Evolutionary conservation across 345 rosid genomes (phyloP).

Genomic region (Hibiscus trionum): DNA sequence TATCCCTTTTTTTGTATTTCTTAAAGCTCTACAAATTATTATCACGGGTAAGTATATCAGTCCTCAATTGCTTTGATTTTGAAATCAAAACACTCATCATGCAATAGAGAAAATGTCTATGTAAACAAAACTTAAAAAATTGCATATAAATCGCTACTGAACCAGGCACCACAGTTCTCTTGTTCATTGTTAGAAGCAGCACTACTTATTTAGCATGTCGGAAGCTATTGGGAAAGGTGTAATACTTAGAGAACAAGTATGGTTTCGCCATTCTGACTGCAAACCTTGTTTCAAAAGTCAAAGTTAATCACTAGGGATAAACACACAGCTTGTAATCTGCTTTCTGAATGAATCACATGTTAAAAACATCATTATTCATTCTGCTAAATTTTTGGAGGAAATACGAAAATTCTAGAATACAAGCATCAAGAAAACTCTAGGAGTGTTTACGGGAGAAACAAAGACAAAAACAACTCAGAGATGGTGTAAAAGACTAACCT

Average conservation of each 20-base stretch:
- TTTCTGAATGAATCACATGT: neutral
- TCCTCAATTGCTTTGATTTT: neutral
- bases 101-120: neutral
- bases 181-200: neutral
- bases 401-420: neutral
- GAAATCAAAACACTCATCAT: neutral
- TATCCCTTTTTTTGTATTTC: too few species aligned
- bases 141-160: neutral
- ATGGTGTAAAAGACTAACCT: conserved; percentile 31
- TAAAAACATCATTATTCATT: neutral
- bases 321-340: neutral
- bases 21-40: neutral
- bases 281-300: neutral
- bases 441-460: neutral
- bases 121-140: neutral
- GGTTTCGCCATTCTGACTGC: neutral
- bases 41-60: neutral
- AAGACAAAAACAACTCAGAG: neutral
- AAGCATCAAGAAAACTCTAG: neutral
- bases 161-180: neutral
- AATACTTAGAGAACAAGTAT: neutral
- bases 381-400: neutral
- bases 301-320: neutral
- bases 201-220: neutral
- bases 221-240: neutral